These are phyloP conservation scores for Starmera dryadoides DNA, from an alignment of 805 yeast species.

Conservation along the genomic window DNA sequence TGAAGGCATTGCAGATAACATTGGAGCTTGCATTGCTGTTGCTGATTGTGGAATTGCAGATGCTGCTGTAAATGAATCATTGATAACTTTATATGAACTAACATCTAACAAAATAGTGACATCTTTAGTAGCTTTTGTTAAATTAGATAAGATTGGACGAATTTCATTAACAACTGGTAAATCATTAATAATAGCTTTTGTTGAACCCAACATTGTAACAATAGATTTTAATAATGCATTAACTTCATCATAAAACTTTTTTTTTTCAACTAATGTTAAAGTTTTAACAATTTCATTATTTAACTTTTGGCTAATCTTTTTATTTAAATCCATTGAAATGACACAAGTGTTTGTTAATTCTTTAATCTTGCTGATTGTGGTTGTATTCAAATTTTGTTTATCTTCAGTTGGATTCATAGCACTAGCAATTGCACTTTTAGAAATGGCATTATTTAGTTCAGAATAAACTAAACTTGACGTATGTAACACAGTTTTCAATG, in stretches of 20 bases:
- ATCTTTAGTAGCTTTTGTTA: constrained; percentile 87
- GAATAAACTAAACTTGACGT: constrained; percentile 75
- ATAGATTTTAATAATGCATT: constrained; percentile 77
- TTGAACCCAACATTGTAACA: constrained; percentile 74
- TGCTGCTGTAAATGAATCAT: constrained; percentile 10
- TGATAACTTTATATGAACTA: constrained; percentile 38
- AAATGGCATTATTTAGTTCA: constrained; percentile 62
- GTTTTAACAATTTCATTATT: constrained; percentile 34
- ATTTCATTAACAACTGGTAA: constrained; percentile 74
- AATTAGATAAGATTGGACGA: constrained; percentile 67
- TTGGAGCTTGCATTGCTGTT: constrained; percentile 12
- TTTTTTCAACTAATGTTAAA: constrained; percentile 43
- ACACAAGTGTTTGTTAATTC: constrained; percentile 75
- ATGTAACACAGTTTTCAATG: constrained; percentile 53
- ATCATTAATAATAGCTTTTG: constrained; percentile 76
- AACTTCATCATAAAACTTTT: constrained; percentile 77
- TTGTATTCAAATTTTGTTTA: constrained; percentile 22
- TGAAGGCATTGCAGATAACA: constrained; percentile 21
- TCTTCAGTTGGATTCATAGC: constrained; percentile 31
- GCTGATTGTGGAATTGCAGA: constrained; percentile 12
- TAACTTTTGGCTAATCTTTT: constrained; percentile 50
- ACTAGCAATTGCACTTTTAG: constrained; percentile 52
- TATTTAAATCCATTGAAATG: constrained; percentile 76
- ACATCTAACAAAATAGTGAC: constrained; percentile 79
- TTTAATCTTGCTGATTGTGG: constrained; percentile 56